Conservation (phyloP, 257 asterid genomes). For the Ballota nigra region DNA sequence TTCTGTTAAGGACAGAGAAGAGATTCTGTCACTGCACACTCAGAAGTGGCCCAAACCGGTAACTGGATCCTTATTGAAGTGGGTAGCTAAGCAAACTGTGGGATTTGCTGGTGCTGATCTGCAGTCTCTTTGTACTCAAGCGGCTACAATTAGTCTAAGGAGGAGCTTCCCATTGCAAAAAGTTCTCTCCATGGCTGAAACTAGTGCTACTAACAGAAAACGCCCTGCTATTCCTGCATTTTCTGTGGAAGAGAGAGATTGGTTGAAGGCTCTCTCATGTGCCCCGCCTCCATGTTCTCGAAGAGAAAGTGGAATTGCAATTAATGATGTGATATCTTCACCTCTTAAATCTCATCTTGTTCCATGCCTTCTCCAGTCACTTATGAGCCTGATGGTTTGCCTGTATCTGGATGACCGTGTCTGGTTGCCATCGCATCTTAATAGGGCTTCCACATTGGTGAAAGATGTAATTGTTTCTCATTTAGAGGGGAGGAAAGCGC, state of each 20-base stretch:
- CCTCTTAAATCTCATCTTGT: constrained; percentile 73
- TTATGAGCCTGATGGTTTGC: constrained; percentile 59
- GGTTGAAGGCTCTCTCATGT: constrained; percentile 86
- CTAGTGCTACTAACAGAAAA: constrained; percentile 34
- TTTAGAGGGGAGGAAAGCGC: constrained; percentile 42
- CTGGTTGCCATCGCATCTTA: constrained; percentile 74
- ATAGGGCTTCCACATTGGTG: constrained; percentile 61
- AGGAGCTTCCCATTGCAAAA: constrained; percentile 86
- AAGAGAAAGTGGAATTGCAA: constrained; percentile 85
- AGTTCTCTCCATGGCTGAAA: constrained; percentile 64
- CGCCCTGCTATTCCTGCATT: constrained; percentile 62
- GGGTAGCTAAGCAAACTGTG: constrained; percentile 79
- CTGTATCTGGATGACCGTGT: constrained; percentile 70
- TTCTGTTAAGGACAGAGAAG: constrained; percentile 82
- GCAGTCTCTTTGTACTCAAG: constrained; percentile 99
- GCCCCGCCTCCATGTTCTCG: constrained; percentile 95
- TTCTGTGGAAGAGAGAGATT: constrained; percentile 88
- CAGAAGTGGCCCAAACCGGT: constrained; percentile 92
- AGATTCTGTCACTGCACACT: constrained; percentile 86
- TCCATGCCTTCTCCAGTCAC: constrained; percentile 74
- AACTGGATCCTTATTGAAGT: constrained; percentile 73
- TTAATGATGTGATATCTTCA: constrained; percentile 68
- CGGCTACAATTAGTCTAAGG: constrained; percentile 76
- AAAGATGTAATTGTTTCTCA: constrained; percentile 57
- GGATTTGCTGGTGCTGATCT: constrained; percentile 99